Percentiles rank a stretch among this genome's conserved stretches.
These are phyloP conservation scores for Macroventuria anomochaeta DNA, from an alignment of 2,329 filamentous ascomycete species.

Conservation along the genomic window DNA sequence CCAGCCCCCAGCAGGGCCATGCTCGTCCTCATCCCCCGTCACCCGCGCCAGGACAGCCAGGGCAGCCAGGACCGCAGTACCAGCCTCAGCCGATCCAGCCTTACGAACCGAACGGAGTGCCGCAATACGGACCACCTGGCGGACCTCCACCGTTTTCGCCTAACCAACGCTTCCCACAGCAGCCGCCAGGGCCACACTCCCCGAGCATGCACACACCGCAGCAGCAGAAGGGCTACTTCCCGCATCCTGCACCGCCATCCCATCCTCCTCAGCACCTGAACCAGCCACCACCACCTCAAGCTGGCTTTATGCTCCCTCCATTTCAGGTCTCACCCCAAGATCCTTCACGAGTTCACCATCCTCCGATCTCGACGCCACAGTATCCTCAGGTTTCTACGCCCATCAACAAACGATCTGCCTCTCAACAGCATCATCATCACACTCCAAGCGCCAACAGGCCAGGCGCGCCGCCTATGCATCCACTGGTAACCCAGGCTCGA, in stretches of 20 bases:
- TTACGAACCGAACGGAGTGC: conserved; percentile 32
- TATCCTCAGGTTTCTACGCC: conserved; percentile 42
- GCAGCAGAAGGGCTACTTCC: conserved; percentile 44
- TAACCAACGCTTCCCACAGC: conserved; percentile 37
- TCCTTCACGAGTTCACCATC: conserved; percentile 48
- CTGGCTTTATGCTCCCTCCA: conserved; percentile 56
- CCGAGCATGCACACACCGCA: conserved; percentile 39
- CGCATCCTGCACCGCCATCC: conserved; percentile 37
- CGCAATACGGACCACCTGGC: conserved; percentile 40
- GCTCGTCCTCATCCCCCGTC: conserved; percentile 36
- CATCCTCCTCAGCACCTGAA: conserved; percentile 44
- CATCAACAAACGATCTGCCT: conserved; percentile 15
- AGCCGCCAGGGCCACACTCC: conserved; percentile 40
- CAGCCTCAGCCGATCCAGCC: conserved; percentile 35
- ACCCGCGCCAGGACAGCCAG: conserved; percentile 42
- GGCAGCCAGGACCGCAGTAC: conserved; percentile 40
- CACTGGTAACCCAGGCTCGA: conserved; percentile 33
- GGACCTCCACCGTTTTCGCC: conserved; percentile 40
- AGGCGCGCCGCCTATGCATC: conserved; percentile 31
- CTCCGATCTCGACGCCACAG: conserved; percentile 33
- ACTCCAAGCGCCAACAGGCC: conserved; percentile 25
- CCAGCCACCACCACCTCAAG: conserved; percentile 48
- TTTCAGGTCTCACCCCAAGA: conserved; percentile 57
- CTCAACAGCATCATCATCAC: conserved; percentile 13
- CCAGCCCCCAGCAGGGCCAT: conserved; percentile 27